These are phyloP conservation scores for Russula earlei DNA, from an alignment of 768 basidiomycete genomes.

Conservation along the genomic window DNA sequence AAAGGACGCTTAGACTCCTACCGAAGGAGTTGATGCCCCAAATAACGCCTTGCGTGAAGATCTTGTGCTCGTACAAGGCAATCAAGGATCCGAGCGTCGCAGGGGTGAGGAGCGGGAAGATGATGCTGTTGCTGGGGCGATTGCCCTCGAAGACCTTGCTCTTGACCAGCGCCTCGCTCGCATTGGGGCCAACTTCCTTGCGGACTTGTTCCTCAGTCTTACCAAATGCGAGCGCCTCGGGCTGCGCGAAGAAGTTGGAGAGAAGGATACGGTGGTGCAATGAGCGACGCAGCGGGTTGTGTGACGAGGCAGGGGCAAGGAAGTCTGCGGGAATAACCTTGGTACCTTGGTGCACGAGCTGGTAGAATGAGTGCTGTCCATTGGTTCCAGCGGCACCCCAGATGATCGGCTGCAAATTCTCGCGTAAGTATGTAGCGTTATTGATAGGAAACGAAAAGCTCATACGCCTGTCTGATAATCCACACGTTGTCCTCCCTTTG, in stretches of 20 bases:
- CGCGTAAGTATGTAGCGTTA: conserved; percentile 2
- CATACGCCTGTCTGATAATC: conserved; percentile 93
- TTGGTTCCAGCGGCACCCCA: conserved; percentile 99
- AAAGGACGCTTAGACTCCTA: conserved; percentile 27
- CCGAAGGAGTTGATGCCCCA: conserved; percentile 99
- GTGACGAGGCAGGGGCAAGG: conserved; percentile 79
- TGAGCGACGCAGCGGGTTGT: conserved; percentile 76
- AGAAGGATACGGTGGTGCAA: conserved; percentile 97
- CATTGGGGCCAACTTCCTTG: conserved; percentile 53
- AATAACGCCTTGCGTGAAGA: conserved; percentile 92
- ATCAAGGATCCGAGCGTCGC: conserved; percentile 81
- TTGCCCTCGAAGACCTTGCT: conserved; percentile 98
- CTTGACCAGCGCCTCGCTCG: conserved; percentile 82
- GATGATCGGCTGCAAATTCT: conserved; percentile 69
- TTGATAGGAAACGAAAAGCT: neutral
- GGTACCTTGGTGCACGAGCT: conserved; percentile 90
- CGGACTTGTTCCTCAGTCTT: conserved; percentile 87
- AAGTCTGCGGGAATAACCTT: conserved; percentile 90
- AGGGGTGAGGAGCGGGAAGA: conserved; percentile 91
- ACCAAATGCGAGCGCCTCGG: conserved; percentile 95
- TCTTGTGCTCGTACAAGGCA: conserved; percentile 96
- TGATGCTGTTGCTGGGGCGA: conserved; percentile 89
- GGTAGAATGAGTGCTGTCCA: conserved; percentile 99
- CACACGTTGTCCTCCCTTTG: conserved; percentile 87
- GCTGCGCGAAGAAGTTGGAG: conserved; percentile 97